Evolutionary conservation across 345 rosid species (phyloP).

Genomic region (Aquilaria yunnanensis): DNA sequence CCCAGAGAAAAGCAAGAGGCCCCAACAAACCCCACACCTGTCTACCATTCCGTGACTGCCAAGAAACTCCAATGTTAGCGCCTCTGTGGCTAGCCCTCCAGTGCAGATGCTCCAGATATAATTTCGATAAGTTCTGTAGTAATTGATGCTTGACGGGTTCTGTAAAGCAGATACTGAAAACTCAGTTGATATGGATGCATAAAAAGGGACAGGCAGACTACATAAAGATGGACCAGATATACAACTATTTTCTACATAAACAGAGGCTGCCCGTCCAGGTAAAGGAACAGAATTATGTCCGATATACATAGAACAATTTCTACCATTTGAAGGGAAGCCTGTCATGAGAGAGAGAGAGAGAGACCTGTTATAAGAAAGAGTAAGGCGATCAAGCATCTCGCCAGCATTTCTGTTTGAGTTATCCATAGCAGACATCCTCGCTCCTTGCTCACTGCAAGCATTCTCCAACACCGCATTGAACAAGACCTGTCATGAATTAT

Average conservation of each 20-base stretch:
- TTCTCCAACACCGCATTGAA: slow-evolving; percentile 93
- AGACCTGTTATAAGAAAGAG: slow-evolving; percentile 76
- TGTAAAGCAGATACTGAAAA: slow-evolving; percentile 20
- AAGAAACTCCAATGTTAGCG: not conserved
- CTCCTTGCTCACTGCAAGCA: slow-evolving; percentile 80
- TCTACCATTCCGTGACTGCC: slow-evolving; percentile 34
- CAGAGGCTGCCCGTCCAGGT: no score
- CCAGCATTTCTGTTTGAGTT: slow-evolving; percentile 99
- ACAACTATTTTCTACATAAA: no score
- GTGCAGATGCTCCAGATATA: slow-evolving; percentile 93
- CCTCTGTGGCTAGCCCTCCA: slow-evolving; percentile 43
- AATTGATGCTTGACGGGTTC: slow-evolving; percentile 99
- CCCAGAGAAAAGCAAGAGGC: slow-evolving; percentile 9
- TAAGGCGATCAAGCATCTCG: slow-evolving; percentile 93
- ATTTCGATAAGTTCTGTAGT: slow-evolving; percentile 96
- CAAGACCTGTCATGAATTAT: slow-evolving; percentile 39
- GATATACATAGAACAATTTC: not conserved
- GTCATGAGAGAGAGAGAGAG: not conserved
- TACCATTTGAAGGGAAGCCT: no score
- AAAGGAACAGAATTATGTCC: not conserved
- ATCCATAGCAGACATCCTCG: slow-evolving; percentile 95
- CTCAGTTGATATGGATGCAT: not conserved
- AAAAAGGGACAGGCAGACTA: no score
- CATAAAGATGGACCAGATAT: no score
- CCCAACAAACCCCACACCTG: slow-evolving; percentile 15